These are phyloP conservation scores for Penicillium sclerotigenum DNA, from an alignment of 2,329 filamentous ascomycete species.

Conservation along the genomic window DNA sequence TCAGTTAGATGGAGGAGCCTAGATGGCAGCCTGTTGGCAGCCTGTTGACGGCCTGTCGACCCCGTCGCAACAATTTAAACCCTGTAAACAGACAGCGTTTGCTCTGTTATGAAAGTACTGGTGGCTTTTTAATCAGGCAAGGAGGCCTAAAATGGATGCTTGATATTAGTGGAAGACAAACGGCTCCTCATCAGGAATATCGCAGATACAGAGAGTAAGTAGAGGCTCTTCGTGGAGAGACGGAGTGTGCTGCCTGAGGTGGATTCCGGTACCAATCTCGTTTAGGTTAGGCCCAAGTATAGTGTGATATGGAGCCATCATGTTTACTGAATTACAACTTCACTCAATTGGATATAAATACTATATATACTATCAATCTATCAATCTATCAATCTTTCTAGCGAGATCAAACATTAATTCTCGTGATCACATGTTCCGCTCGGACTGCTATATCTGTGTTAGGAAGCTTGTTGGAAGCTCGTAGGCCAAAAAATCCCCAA, in stretches of 20 bases:
- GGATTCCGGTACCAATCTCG: conserved; percentile 18
- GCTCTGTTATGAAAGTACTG: neutral
- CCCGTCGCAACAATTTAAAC: neutral
- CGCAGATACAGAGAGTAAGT: neutral
- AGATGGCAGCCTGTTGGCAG: conserved; percentile 7
- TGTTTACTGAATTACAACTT: neutral
- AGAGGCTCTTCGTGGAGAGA: neutral
- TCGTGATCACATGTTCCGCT: neutral
- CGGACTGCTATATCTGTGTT: neutral
- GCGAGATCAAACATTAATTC: neutral
- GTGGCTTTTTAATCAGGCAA: conserved; percentile 1
- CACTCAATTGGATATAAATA: neutral
- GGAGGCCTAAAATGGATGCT: neutral
- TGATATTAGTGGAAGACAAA: neutral
- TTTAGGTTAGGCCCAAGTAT: neutral
- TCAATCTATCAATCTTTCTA: neutral
- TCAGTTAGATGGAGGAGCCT: conserved; percentile 5
- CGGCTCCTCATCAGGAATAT: neutral
- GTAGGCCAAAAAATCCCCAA: neutral
- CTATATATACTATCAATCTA: neutral
- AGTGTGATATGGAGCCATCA: neutral
- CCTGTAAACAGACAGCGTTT: neutral
- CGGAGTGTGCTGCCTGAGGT: conserved; percentile 17
- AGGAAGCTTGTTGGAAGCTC: neutral
- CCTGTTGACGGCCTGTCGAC: conserved; percentile 6